phyloP scores from a whole-genome alignment of 1,284 basidiomycete species.

The Cutaneotrichosporon cyanovorans region DNA sequence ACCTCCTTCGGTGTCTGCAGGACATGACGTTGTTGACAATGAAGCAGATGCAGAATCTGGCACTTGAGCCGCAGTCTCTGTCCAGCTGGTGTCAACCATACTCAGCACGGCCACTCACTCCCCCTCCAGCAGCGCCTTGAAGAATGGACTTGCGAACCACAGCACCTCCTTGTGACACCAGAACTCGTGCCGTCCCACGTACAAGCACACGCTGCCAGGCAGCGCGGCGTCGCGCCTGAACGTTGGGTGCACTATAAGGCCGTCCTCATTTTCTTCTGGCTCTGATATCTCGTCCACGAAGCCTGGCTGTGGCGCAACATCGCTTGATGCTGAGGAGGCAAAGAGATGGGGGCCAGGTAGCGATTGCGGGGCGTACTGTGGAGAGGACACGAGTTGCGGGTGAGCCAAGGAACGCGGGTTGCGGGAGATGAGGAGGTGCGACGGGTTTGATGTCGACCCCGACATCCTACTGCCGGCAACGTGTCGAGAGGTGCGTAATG shows the following conservation, averaged over 20 bases:
- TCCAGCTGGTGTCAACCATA: constrained; percentile 26
- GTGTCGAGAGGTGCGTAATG: no score
- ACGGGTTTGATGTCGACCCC: constrained; percentile 28
- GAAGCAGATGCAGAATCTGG: background rate
- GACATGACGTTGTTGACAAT: background rate
- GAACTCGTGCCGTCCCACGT: constrained; percentile 36
- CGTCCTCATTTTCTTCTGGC: constrained; percentile 21
- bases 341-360: constrained; percentile 14
- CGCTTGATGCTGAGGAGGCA: background rate
- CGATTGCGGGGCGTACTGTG: constrained; percentile 16
- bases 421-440: constrained; percentile 39
- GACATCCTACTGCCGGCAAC: no score
- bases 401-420: constrained; percentile 40
- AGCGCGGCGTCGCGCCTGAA: constrained; percentile 27
- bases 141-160: constrained; percentile 43
- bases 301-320: no score
- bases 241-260: constrained; percentile 33
- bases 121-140: constrained; percentile 36
- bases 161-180: constrained; percentile 44
- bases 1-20: constrained; percentile 7
- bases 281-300: no score
- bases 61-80: constrained; percentile 22
- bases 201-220: constrained; percentile 36
- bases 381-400: constrained; percentile 34
- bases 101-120: constrained; percentile 23